These are phyloP conservation scores for Telopea speciosissima DNA, from an alignment of 177 flowering plant species.

Conservation along the genomic window DNA sequence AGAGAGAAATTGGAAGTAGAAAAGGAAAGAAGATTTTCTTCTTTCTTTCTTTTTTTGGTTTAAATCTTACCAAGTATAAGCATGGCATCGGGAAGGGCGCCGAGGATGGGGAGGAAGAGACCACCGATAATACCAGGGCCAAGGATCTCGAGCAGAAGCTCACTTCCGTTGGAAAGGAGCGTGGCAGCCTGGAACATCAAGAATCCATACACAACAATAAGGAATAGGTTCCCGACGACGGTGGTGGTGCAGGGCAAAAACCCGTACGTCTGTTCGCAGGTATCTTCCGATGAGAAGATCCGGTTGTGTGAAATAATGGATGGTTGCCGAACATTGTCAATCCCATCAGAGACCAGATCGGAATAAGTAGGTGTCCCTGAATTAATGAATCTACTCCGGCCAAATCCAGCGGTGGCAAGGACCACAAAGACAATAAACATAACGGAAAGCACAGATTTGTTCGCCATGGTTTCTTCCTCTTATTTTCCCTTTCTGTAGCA, in stretches of 20 bases:
- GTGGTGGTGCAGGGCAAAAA: slow-evolving; percentile 44
- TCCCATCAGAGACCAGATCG: slow-evolving; percentile 29
- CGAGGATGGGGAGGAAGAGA: slow-evolving; percentile 68
- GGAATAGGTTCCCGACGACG: slow-evolving; percentile 52
- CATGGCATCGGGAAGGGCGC: slow-evolving; percentile 83
- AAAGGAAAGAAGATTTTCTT: background rate
- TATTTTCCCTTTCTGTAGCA: background rate
- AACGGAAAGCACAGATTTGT: slow-evolving; percentile 1
- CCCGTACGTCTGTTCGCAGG: slow-evolving; percentile 44
- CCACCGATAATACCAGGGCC: slow-evolving; percentile 85
- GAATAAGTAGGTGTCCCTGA: background rate
- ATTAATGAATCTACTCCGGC: slow-evolving; percentile 9
- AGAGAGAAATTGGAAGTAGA: too few relatives aligned
- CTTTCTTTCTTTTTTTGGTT: too few relatives aligned
- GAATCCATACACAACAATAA: slow-evolving; percentile 57
- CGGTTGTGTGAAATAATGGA: slow-evolving; percentile 6
- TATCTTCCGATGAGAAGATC: background rate
- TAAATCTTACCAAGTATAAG: slow-evolving; percentile 45
- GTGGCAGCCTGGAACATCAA: slow-evolving; percentile 64
- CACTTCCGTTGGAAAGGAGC: slow-evolving; percentile 59
- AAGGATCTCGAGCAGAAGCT: slow-evolving; percentile 58
- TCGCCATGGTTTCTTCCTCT: background rate
- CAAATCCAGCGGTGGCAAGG: slow-evolving; percentile 8
- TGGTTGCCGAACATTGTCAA: background rate
- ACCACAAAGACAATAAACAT: background rate